Conservation (phyloP, 257 asterid species). For the Scutellaria baicalensis region DNA sequence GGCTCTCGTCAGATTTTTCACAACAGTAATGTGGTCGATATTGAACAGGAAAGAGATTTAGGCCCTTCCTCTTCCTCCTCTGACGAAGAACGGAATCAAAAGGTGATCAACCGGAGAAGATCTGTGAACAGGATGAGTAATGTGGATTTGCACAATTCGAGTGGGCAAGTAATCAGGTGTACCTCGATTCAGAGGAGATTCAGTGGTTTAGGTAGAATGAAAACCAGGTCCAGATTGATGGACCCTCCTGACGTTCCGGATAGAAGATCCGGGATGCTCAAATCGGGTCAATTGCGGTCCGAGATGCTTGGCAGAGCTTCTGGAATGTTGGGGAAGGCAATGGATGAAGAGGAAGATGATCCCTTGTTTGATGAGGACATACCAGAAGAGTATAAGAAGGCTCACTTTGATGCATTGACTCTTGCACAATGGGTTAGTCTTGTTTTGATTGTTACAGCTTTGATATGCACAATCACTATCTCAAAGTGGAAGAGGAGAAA, state of each 20-base stretch:
- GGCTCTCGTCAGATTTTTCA: too few relatives aligned
- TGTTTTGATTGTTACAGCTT: slow-evolving; percentile 36
- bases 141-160: not conserved
- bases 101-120: slow-evolving; percentile 24
- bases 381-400: slow-evolving; percentile 52
- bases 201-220: slow-evolving; percentile 41
- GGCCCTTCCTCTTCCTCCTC: slow-evolving; percentile 5
- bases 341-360: slow-evolving; percentile 70
- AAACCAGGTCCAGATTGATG: slow-evolving; percentile 61
- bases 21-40: slow-evolving; percentile 23
- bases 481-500: slow-evolving; percentile 21
- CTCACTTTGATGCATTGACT: slow-evolving; percentile 36
- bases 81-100: slow-evolving; percentile 29
- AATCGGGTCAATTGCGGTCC: slow-evolving; percentile 40
- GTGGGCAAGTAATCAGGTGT: slow-evolving; percentile 47
- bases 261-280: slow-evolving; percentile 27
- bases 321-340: slow-evolving; percentile 30
- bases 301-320: slow-evolving; percentile 39
- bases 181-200: slow-evolving; percentile 48
- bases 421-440: slow-evolving; percentile 61
- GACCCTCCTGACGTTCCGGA: slow-evolving; percentile 46
- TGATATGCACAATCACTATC: slow-evolving; percentile 36
- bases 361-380: slow-evolving; percentile 64
- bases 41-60: slow-evolving; percentile 11
- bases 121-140: slow-evolving; percentile 1